These are phyloP conservation scores for Fusarium sp. DNA, from an alignment of 2,329 filamentous ascomycete genomes.

Conservation along the genomic window DNA sequence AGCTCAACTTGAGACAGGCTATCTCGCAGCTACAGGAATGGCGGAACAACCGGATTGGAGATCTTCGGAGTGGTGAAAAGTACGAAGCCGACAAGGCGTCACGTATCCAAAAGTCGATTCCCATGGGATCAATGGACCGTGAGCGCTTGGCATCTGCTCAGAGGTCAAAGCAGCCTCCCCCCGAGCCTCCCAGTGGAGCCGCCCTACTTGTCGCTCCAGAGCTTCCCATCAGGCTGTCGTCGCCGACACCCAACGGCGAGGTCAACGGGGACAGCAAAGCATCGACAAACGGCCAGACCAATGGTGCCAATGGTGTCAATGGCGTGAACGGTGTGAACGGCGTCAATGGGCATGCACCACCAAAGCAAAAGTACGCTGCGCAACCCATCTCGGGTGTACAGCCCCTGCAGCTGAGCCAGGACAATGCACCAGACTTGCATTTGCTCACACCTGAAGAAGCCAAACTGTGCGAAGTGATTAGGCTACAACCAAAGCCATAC, in stretches of 20 bases:
- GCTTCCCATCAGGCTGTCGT: conserved; percentile 71
- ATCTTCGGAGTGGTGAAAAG: conserved; percentile 87
- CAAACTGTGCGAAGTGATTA: conserved; percentile 85
- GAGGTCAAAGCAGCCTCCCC: conserved; percentile 74
- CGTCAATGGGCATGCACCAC: conserved; percentile 53
- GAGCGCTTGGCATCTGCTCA: conserved; percentile 78
- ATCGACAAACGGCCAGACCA: conserved; percentile 65
- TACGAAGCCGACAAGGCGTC: conserved; percentile 90
- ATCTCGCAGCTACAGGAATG: conserved; percentile 94
- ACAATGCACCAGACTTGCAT: conserved; percentile 85
- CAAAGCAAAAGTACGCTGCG: conserved; percentile 63
- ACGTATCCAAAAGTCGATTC: conserved; percentile 76
- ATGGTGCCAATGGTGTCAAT: conserved; percentile 62
- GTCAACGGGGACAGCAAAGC: conserved; percentile 64
- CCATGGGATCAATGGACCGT: conserved; percentile 88
- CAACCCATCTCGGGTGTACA: conserved; percentile 71
- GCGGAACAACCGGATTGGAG: conserved; percentile 85
- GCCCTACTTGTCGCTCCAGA: conserved; percentile 84
- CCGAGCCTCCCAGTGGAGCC: conserved; percentile 79
- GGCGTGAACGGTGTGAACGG: conserved; percentile 58
- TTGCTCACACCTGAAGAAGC: conserved; percentile 86
- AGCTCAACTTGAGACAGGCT: conserved; percentile 90
- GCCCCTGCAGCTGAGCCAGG: conserved; percentile 76
- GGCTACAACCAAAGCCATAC: conserved; percentile 94
- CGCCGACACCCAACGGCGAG: conserved; percentile 50